phyloP scores from a whole-genome alignment of 768 basidiomycete species.

The Hydnomerulius pinastri region DNA sequence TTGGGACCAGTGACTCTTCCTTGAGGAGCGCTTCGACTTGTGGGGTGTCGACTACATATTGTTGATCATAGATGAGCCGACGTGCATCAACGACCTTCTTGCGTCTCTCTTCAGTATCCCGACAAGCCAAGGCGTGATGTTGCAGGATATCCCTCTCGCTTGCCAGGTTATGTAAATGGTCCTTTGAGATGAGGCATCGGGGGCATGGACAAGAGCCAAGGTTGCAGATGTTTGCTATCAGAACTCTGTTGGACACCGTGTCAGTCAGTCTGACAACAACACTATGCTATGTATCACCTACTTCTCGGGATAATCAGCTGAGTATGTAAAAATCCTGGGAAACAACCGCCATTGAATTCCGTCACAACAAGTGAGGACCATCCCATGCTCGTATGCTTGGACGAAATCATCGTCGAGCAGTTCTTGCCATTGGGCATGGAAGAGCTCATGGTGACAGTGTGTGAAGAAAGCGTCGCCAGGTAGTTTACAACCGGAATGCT shows the following conservation, averaged over 20 bases:
- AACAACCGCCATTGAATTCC: no score
- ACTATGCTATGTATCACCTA: no score
- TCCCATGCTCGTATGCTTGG: no score
- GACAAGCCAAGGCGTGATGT: slow-evolving; percentile 3
- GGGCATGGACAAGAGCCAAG: no score
- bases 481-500: slow-evolving; percentile 1
- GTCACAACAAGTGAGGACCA: no score
- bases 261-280: no score
- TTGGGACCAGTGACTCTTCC: slow-evolving; percentile 33
- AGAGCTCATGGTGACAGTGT: slow-evolving; percentile 17
- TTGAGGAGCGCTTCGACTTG: slow-evolving; percentile 29
- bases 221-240: no score
- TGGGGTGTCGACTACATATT: slow-evolving; percentile 24
- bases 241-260: no score
- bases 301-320: no score
- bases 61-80: slow-evolving; percentile 27
- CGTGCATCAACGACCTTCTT: slow-evolving; percentile 18
- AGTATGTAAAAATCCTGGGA: no score
- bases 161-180: slow-evolving; percentile 19
- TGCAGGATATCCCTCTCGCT: slow-evolving; percentile 9
- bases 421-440: slow-evolving; percentile 19
- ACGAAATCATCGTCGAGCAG: slow-evolving; percentile 24
- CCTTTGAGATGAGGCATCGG: no score
- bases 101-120: slow-evolving; percentile 10
- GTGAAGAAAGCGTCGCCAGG: background rate